Conservation (phyloP, 495 filamentous ascomycete species). For the Clavariopsis aquatica region DNA sequence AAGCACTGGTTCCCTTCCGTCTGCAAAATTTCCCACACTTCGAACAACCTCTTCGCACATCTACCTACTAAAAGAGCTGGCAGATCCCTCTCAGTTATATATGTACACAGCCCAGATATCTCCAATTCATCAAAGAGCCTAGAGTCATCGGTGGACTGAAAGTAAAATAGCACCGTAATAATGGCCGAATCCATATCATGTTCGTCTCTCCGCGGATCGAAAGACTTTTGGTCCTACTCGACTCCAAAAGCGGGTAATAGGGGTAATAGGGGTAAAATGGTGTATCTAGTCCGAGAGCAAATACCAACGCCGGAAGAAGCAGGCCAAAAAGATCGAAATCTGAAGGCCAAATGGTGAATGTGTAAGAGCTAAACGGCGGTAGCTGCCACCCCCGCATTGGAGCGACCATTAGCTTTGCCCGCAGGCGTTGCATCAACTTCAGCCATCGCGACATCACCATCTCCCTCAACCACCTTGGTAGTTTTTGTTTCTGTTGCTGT, state of each 20-base stretch:
- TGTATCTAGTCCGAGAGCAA: neutral
- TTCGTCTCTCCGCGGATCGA: neutral
- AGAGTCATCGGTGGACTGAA: neutral
- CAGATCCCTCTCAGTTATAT: neutral
- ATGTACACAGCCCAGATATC: neutral
- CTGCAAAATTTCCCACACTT: neutral
- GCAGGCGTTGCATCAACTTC: conserved; percentile 21
- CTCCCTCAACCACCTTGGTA: conserved; percentile 14
- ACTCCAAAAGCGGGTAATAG: neutral
- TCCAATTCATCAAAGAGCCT: neutral
- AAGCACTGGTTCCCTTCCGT: neutral
- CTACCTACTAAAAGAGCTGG: neutral
- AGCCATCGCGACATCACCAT: conserved; percentile 33
- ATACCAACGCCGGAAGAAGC: neutral
- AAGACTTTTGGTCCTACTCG: neutral
- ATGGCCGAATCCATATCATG: neutral
- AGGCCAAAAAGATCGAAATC: neutral
- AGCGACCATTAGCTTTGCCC: conserved; percentile 7
- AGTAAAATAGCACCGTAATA: neutral
- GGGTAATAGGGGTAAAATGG: neutral
- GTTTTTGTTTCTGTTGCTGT: conserved; percentile 4
- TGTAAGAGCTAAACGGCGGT: neutral
- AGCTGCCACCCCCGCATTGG: conserved; percentile 11
- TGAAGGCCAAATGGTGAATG: neutral
- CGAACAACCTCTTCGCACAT: neutral